Conservation (phyloP, 345 rosid genomes). For the Excoecaria cochinchinensis region DNA sequence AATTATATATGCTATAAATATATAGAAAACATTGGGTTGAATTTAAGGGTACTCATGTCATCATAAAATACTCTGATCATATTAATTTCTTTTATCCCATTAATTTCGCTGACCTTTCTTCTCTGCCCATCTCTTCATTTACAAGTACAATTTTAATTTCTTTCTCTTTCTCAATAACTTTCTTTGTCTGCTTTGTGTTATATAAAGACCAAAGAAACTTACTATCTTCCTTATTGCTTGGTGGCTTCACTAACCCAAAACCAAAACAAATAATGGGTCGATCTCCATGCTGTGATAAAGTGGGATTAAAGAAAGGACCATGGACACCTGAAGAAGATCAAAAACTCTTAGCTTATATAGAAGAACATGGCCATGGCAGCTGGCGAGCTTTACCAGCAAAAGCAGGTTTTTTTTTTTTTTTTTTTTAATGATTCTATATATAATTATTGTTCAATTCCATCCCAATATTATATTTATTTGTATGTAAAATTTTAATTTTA, state of each 20-base stretch:
- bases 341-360: slow-evolving; percentile 83
- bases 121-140: slow-evolving; percentile 33
- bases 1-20: too few relatives aligned
- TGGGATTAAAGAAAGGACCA: slow-evolving; percentile 91
- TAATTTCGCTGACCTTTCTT: slow-evolving; percentile 47
- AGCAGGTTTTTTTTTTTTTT: slow-evolving; percentile 52
- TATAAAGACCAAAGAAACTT: slow-evolving; percentile 22
- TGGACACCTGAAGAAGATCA: slow-evolving; percentile 98
- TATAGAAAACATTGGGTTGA: neutral
- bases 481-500: slow-evolving; percentile 8
- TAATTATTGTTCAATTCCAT: too few relatives aligned
- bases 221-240: slow-evolving; percentile 19
- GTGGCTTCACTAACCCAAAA: slow-evolving; percentile 7
- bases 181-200: slow-evolving; percentile 8
- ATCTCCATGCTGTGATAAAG: slow-evolving; percentile 54
- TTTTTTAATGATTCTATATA: neutral
- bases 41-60: slow-evolving; percentile 27
- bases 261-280: slow-evolving; percentile 11
- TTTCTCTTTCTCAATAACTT: slow-evolving; percentile 11
- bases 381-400: slow-evolving; percentile 86
- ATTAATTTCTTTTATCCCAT: slow-evolving; percentile 39
- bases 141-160: slow-evolving; percentile 20
- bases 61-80: slow-evolving; percentile 23
- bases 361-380: slow-evolving; percentile 94
- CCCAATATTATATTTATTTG: neutral